A percentile compares a stretch with the other conserved stretches of the same genome.
These are phyloP conservation scores for Candida sanyaensis DNA, from an alignment of 1,139 yeast species.

Conservation along the genomic window DNA sequence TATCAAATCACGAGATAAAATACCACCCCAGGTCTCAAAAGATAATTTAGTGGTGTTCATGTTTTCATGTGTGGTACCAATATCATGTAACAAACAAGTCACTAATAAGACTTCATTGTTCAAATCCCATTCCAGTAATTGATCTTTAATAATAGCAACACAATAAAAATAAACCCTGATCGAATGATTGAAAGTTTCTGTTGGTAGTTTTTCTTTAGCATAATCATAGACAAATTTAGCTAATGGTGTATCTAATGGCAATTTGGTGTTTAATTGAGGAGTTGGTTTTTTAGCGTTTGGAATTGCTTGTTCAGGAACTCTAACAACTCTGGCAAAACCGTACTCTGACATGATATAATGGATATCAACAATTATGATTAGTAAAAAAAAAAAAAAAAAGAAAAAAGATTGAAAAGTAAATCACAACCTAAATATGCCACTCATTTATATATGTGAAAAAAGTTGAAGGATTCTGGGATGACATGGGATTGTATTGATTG, in stretches of 20 bases:
- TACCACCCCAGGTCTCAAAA: constrained; percentile 41
- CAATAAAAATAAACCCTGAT: constrained; percentile 36
- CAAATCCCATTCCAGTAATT: constrained; percentile 37
- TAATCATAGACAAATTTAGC: constrained; percentile 24
- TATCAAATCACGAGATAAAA: constrained; percentile 31
- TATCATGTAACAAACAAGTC: constrained; percentile 38
- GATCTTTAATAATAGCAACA: constrained; percentile 36
- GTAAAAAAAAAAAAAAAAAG: too few species aligned
- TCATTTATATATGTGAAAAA: too few species aligned
- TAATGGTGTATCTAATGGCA: constrained; percentile 23
- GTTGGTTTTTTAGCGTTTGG: constrained; percentile 30
- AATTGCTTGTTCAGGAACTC: constrained; percentile 30
- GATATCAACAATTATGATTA: background rate
- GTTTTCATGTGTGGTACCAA: constrained; percentile 37
- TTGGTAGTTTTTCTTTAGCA: constrained; percentile 27
- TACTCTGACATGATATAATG: constrained; percentile 24
- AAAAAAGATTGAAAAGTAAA: background rate
- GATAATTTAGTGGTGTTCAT: constrained; percentile 39
- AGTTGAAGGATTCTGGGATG: too few species aligned
- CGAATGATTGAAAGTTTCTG: constrained; percentile 31
- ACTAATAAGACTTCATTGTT: constrained; percentile 32
- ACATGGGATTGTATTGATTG: background rate
- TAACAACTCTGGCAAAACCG: constrained; percentile 34
- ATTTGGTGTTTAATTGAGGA: constrained; percentile 20
- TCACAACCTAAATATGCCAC: too few species aligned